Base-by-base conservation (phyloP, 371 early-diverging fungal genomes). In the Actinomortierella ambigua region DNA sequence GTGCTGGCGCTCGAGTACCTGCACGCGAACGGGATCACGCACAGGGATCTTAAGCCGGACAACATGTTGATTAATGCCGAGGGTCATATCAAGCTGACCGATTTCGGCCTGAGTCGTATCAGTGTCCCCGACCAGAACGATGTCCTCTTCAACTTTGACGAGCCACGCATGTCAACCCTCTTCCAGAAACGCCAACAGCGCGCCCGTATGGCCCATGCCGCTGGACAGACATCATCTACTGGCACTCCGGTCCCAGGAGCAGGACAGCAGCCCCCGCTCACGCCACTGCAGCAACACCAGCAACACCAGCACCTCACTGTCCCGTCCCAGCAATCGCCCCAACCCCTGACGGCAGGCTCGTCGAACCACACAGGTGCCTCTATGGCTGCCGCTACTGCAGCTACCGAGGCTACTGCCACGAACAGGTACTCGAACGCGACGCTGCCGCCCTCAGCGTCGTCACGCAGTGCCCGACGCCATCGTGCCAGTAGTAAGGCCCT, bases 31-130 rank as follows among this genome's bases (percentile, higher is more conserved):
- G 89, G 86, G 6, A 85, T 90, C 23, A 82, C 85, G 7, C 89
- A 90, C 58, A 80, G 96, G 28, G 96, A 96, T 59, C 78, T 97
- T 39, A 94, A 95, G 65, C 96, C 96, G 0, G 89, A 87, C 77
- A 93, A 93, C 64, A 88, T 93, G 73, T 79, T 93, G 5, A 85
- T 95, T 53, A 89, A 88, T 58, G 81, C 84, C 18, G 87, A 88
- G 47, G 95, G 96, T 0, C 95, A 95, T 63, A 81, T 94, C 61
- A 95, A 94, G 77, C 82, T 96, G 48, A 93, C 94, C 8, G 98
- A 98, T 70, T 97, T 98, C 84, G 97, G 98, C 3, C 82, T 97
- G 39, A 89, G 95, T 27, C 85, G 90, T 18, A 90, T 90, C 39
- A 64, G 81, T 9, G 78, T 89, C 3, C 79, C 76, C 0, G 79